These are phyloP conservation scores for Dendryphion nanum DNA, from an alignment of 2,329 filamentous ascomycete genomes.

Conservation along the genomic window DNA sequence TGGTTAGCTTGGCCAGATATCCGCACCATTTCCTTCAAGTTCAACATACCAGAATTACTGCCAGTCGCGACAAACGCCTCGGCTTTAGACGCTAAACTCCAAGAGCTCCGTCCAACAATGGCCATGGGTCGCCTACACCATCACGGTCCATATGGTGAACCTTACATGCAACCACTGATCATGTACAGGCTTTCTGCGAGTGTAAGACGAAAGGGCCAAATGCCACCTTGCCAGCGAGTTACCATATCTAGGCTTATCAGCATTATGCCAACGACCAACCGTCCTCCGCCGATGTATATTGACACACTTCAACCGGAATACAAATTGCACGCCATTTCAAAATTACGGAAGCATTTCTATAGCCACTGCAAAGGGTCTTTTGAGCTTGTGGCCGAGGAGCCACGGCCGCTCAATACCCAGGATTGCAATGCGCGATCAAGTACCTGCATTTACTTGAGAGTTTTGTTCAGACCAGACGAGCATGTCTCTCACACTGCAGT, in stretches of 20 bases:
- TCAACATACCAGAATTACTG: not conserved
- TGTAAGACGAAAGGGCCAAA: not conserved
- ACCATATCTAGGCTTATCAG: not conserved
- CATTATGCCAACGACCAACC: slow-evolving; percentile 1
- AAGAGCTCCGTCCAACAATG: slow-evolving; percentile 1
- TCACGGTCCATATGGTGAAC: not conserved
- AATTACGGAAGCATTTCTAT: slow-evolving; percentile 1
- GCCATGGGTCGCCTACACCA: not conserved
- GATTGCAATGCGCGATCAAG: not conserved
- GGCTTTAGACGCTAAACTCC: not conserved
- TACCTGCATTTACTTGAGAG: not conserved
- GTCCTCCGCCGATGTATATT: not conserved
- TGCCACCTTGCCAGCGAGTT: not conserved
- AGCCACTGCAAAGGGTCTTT: not conserved
- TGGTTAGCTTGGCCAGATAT: not conserved
- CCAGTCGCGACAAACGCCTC: not conserved
- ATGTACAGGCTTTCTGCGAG: not conserved
- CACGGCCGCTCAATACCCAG: not conserved
- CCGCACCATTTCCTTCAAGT: not conserved
- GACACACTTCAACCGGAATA: not conserved
- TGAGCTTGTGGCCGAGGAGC: not conserved
- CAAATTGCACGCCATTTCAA: not conserved
- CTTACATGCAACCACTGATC: not conserved
- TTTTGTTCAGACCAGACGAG: not conserved
- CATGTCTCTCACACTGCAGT: not conserved